phyloP scores from a whole-genome alignment of 768 basidiomycete genomes.

The Tylopilus vinaceipallidus region DNA sequence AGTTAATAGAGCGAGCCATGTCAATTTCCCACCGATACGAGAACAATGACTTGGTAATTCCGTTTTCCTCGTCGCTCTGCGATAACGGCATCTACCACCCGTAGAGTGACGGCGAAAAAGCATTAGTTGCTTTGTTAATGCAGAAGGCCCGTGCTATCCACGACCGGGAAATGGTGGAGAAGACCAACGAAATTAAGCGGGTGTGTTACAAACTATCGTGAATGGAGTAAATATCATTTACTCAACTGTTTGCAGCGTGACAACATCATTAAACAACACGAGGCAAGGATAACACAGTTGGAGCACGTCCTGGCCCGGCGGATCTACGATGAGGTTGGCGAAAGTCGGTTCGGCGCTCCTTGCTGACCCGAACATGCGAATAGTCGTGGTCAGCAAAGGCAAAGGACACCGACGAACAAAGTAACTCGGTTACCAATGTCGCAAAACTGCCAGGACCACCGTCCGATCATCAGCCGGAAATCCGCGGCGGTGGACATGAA shows the following conservation, averaged over 20 bases:
- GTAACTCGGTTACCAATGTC: conserved; percentile 12
- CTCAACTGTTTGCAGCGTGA: conserved; percentile 41
- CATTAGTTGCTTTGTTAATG: conserved; percentile 45
- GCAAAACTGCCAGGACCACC: conserved; percentile 8
- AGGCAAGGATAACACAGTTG: conserved; percentile 43
- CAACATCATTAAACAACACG: conserved; percentile 41
- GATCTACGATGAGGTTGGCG: conserved; percentile 36
- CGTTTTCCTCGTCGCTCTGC: conserved; percentile 1
- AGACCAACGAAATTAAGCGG: conserved; percentile 55
- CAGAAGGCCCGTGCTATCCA: conserved; percentile 44
- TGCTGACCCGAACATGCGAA: conserved; percentile 13
- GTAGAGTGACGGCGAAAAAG: conserved; percentile 51
- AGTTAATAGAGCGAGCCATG: conserved; percentile 26
- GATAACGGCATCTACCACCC: conserved; percentile 13
- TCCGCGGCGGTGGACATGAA: conserved; percentile 18
- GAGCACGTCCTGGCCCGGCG: conserved; percentile 46
- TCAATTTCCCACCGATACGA: conserved; percentile 41
- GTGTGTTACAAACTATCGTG: conserved; percentile 28
- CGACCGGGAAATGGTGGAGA: conserved; percentile 52
- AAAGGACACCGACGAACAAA: conserved; percentile 14
- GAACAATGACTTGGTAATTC: conserved; percentile 44
- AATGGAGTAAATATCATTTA: conserved; percentile 7
- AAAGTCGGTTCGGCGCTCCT: conserved; percentile 11
- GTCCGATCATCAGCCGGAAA: conserved; percentile 16
- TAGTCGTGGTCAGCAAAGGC: conserved; percentile 11